Evolutionary conservation across 257 asterid genomes (phyloP).

Genomic region (Fraxinus anomala): DNA sequence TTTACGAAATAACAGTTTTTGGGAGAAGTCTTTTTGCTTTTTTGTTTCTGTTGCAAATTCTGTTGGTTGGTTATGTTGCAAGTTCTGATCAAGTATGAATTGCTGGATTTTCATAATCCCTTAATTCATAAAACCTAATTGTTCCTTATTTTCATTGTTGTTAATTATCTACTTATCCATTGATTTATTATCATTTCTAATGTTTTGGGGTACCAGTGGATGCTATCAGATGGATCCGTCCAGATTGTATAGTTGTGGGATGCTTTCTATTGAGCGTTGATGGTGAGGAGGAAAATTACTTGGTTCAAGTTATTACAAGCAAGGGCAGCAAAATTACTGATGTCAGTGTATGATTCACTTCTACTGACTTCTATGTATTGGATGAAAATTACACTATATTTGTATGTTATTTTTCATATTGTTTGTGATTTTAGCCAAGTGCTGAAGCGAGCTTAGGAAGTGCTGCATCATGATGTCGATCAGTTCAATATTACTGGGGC

Average conservation of each 20-base stretch:
- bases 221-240: slow-evolving; percentile 82
- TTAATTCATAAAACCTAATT: slow-evolving; percentile 24
- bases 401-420: neutral
- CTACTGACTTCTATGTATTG: neutral
- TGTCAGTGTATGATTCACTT: slow-evolving; percentile 41
- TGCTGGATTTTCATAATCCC: slow-evolving; percentile 14
- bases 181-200: slow-evolving; percentile 23
- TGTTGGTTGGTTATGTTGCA: slow-evolving; percentile 1
- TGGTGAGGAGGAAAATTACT: slow-evolving; percentile 67
- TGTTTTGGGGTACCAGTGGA: slow-evolving; percentile 63
- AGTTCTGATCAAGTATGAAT: slow-evolving; percentile 17
- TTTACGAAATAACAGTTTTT: slow-evolving; percentile 3
- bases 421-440: neutral
- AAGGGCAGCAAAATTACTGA: slow-evolving; percentile 56
- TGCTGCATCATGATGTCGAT: neutral
- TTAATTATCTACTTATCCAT: slow-evolving; percentile 4
- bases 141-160: slow-evolving; percentile 12
- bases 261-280: slow-evolving; percentile 65
- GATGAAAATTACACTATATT: neutral
- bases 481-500: neutral
- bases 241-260: slow-evolving; percentile 80
- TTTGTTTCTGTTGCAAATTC: slow-evolving; percentile 8
- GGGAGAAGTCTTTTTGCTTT: neutral
- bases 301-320: slow-evolving; percentile 75
- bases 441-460: neutral